Conservation (phyloP, 2,329 filamentous ascomycete genomes). For the Beauveria brongniartii region DNA sequence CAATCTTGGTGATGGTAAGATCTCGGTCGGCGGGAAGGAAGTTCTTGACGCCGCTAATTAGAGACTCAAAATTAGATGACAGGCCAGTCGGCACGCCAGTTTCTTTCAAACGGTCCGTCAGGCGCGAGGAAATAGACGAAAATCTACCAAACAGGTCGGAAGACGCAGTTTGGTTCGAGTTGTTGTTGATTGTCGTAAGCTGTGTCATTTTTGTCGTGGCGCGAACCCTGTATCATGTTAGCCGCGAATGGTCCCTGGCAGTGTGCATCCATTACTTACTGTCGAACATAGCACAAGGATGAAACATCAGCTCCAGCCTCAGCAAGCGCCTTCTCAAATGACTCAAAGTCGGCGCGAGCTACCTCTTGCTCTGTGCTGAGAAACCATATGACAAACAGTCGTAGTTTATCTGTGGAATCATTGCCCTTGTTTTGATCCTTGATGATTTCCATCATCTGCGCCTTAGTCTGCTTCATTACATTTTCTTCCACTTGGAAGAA, state of each 20-base stretch:
- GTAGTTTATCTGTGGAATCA: constrained; percentile 78
- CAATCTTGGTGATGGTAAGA: constrained; percentile 93
- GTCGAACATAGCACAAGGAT: constrained; percentile 76
- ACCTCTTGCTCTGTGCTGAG: constrained; percentile 88
- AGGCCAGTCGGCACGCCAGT: constrained; percentile 64
- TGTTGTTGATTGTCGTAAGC: constrained; percentile 81
- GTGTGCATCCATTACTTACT: constrained; percentile 43
- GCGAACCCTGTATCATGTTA: constrained; percentile 54
- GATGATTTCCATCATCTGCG: constrained; percentile 80
- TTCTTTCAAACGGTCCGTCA: constrained; percentile 91
- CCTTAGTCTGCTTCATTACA: constrained; percentile 82
- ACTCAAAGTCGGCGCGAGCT: constrained; percentile 69
- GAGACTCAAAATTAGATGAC: constrained; percentile 78
- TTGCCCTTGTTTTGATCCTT: constrained; percentile 75
- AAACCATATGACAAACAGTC: constrained; percentile 95
- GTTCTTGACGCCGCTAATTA: constrained; percentile 95
- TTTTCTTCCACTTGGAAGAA: constrained; percentile 94
- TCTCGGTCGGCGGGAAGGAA: constrained; percentile 95
- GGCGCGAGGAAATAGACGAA: constrained; percentile 79
- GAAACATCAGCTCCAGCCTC: constrained; percentile 67
- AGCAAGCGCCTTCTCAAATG: constrained; percentile 77
- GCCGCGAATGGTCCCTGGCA: not conserved
- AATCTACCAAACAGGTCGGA: constrained; percentile 88
- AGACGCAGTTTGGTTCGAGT: constrained; percentile 54
- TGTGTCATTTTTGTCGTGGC: constrained; percentile 98